Conservation (phyloP, 2,329 filamentous ascomycete species). For the Didymella pomorum region DNA sequence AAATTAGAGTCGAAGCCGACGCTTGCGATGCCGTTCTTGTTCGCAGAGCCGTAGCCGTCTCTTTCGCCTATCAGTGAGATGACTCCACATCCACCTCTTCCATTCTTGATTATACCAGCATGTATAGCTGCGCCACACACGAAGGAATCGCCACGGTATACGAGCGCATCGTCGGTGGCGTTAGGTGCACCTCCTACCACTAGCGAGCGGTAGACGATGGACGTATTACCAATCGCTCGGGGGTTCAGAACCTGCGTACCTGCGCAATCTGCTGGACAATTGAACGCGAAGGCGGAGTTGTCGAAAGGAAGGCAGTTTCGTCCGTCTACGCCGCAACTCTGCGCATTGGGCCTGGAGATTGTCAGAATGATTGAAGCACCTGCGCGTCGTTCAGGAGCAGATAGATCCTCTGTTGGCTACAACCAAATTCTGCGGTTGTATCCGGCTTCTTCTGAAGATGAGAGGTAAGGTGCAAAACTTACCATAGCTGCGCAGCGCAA, state of each 20-base stretch:
- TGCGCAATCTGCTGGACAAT: slow-evolving; percentile 64
- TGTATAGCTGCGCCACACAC: slow-evolving; percentile 50
- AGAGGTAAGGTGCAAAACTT: slow-evolving; percentile 20
- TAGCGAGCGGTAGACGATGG: slow-evolving; percentile 69
- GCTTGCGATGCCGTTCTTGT: slow-evolving; percentile 44
- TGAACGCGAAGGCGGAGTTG: slow-evolving; percentile 61
- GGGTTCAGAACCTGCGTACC: slow-evolving; percentile 59
- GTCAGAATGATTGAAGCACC: slow-evolving; percentile 11
- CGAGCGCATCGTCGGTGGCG: slow-evolving; percentile 20
- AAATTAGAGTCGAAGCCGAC: slow-evolving; percentile 46
- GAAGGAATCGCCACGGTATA: slow-evolving; percentile 51
- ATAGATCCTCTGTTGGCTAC: too few species aligned
- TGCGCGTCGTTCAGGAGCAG: too few species aligned
- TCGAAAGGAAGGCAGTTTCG: slow-evolving; percentile 64
- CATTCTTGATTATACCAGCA: slow-evolving; percentile 41
- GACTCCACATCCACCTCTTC: slow-evolving; percentile 46
- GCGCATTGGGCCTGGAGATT: slow-evolving; percentile 37
- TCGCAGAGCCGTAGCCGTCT: slow-evolving; percentile 29
- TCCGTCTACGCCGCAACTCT: slow-evolving; percentile 61
- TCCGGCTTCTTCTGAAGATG: too few species aligned
- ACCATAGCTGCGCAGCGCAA: slow-evolving; percentile 75
- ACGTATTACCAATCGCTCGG: slow-evolving; percentile 63
- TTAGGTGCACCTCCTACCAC: slow-evolving; percentile 69
- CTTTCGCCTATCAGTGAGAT: slow-evolving; percentile 39
- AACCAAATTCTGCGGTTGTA: too few species aligned